phyloP scores from a whole-genome alignment of 2,329 filamentous ascomycete genomes.

The Paradendryphiella salina region DNA sequence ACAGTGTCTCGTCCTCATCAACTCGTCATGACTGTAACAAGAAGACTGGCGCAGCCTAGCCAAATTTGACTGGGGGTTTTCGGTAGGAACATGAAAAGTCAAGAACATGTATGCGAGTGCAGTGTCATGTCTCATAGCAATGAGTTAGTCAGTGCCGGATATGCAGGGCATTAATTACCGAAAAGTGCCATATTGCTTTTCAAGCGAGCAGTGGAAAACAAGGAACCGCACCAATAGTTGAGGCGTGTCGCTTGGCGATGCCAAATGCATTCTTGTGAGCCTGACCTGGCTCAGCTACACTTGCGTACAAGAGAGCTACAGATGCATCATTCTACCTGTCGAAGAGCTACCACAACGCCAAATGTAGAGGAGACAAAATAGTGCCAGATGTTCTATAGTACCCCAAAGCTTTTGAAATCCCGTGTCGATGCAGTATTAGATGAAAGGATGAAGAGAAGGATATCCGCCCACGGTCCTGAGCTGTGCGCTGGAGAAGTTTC shows the following conservation, averaged over 20 bases:
- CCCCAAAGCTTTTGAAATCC: slow-evolving; percentile 36
- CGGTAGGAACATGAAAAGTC: too few relatives aligned
- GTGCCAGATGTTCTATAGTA: slow-evolving; percentile 23
- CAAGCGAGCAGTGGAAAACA: neutral
- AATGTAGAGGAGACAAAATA: slow-evolving; percentile 20
- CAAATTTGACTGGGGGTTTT: too few relatives aligned
- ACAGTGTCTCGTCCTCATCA: too few relatives aligned
- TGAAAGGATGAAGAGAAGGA: slow-evolving; percentile 18
- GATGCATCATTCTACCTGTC: slow-evolving; percentile 40
- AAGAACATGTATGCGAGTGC: too few relatives aligned
- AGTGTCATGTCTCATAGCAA: neutral
- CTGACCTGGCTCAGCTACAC: slow-evolving; percentile 23
- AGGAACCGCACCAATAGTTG: slow-evolving; percentile 3
- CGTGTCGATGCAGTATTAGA: slow-evolving; percentile 37
- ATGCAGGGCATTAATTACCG: neutral
- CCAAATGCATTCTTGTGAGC: slow-evolving; percentile 34
- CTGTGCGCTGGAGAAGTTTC: neutral
- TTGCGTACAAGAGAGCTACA: slow-evolving; percentile 28
- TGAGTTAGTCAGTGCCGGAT: too few relatives aligned
- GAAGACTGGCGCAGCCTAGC: too few relatives aligned
- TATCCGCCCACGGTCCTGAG: neutral
- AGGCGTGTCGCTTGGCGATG: slow-evolving; percentile 18
- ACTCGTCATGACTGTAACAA: too few relatives aligned
- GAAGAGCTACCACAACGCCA: slow-evolving; percentile 43
- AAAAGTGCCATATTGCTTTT: slow-evolving; percentile 2